A percentile compares a stretch with the other conserved stretches of the same genome.
These are phyloP conservation scores for Yarrowia sp. DNA, from an alignment of 805 yeast genomes.

Conservation along the genomic window DNA sequence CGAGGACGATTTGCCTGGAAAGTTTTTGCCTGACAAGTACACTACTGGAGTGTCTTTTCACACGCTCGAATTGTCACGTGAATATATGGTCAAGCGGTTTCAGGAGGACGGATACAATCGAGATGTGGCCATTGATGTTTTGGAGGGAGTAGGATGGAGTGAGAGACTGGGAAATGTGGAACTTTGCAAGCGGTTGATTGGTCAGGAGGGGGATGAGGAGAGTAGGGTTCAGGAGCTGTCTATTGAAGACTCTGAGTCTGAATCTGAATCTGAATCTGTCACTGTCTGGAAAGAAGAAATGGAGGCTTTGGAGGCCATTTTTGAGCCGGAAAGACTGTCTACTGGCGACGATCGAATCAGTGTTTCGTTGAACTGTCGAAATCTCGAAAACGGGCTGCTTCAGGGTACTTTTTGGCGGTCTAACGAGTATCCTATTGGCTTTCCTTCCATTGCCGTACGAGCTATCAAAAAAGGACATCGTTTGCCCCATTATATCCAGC, in stretches of 20 bases:
- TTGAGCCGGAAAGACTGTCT: constrained; percentile 43
- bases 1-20: constrained; percentile 81
- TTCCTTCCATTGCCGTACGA: constrained; percentile 67
- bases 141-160: constrained; percentile 44
- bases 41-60: constrained; percentile 18
- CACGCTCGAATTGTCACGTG: constrained; percentile 45
- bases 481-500: constrained; percentile 37
- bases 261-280: constrained; percentile 33
- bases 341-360: not conserved
- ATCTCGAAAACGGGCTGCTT: constrained; percentile 18
- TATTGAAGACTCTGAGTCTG: not conserved
- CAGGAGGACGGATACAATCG: constrained; percentile 66
- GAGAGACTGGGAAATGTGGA: constrained; percentile 51
- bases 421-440: constrained; percentile 54
- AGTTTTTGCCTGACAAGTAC: constrained; percentile 37
- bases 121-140: constrained; percentile 54
- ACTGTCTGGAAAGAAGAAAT: constrained; percentile 72
- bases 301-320: constrained; percentile 62
- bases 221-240: not conserved
- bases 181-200: constrained; percentile 35
- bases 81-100: constrained; percentile 56
- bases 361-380: not conserved
- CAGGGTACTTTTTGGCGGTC: constrained; percentile 44
- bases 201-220: constrained; percentile 26
- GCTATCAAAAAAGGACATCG: constrained; percentile 36